Percentiles rank a stretch among this genome's conserved stretches.
These are phyloP conservation scores for Trametes sp. DNA, from an alignment of 1,284 basidiomycete species.

Conservation along the genomic window DNA sequence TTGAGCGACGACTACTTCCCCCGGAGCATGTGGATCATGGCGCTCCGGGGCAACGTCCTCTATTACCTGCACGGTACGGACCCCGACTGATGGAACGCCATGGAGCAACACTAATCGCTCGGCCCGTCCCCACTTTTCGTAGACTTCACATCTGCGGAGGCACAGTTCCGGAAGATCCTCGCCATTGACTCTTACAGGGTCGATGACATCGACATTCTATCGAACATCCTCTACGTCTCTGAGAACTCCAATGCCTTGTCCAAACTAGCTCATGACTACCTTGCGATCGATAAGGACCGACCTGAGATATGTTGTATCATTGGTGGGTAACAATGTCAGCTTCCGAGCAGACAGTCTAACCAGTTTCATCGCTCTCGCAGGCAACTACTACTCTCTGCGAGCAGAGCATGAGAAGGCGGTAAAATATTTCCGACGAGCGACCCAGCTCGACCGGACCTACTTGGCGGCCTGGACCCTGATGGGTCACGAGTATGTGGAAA, in stretches of 20 bases:
- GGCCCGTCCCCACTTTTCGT: slow-evolving; percentile 22
- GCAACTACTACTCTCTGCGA: slow-evolving; percentile 95
- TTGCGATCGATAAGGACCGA: slow-evolving; percentile 86
- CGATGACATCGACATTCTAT: slow-evolving; percentile 96
- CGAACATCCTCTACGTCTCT: slow-evolving; percentile 96
- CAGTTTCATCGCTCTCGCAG: slow-evolving; percentile 49
- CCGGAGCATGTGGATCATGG: slow-evolving; percentile 86
- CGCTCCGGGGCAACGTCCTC: slow-evolving; percentile 84
- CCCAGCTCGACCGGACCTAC: slow-evolving; percentile 93
- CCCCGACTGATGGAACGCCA: not conserved
- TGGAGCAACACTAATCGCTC: slow-evolving; percentile 9
- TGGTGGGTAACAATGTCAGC: slow-evolving; percentile 59
- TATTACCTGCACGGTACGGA: slow-evolving; percentile 86
- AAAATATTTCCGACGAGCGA: slow-evolving; percentile 93
- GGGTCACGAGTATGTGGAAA: slow-evolving; percentile 98
- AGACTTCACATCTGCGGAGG: slow-evolving; percentile 90
- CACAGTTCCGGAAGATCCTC: slow-evolving; percentile 85
- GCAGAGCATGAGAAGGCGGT: slow-evolving; percentile 96
- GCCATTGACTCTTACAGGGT: slow-evolving; percentile 87
- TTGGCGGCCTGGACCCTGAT: slow-evolving; percentile 99
- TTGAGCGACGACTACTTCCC: slow-evolving; percentile 80
- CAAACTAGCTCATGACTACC: slow-evolving; percentile 91
- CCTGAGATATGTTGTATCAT: slow-evolving; percentile 96
- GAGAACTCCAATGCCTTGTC: slow-evolving; percentile 90
- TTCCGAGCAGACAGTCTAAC: not conserved